Base-by-base conservation (phyloP, 2,329 filamentous ascomycete genomes). In the Teratosphaeria zuluensis region DNA sequence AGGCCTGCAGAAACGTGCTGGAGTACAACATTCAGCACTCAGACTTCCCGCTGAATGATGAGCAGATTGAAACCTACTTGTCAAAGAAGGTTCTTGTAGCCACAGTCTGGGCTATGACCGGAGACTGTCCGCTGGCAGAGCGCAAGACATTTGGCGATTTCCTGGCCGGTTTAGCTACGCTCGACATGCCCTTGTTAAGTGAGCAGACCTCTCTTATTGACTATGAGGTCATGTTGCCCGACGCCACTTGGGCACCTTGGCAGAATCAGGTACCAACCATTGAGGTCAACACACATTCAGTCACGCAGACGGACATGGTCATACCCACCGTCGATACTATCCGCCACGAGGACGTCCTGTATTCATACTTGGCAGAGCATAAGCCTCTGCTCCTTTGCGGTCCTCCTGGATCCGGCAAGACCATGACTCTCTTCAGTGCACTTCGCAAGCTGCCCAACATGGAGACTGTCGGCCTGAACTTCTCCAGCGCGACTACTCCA, bases 401-500 rank as follows among this genome's bases (percentile, higher is more conserved):
- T 74, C 95, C 94, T 71, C 94, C 94, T 59, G 94, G 94, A 78
- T 99, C 94, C 56, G 94, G 94, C 80, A 99, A 99, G 79, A 99
- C 94, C 4, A 99, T 99, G 94, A 99, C 94, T 11, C 80, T 99
- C 12, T 99, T 99, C 79, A 96, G 92, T 72, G 94, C 94, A 35
- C 84, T 99, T 57, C 87, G 94, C 64, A 99, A 99, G 75, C 80
- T 99, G 59, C 92, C 92, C 3, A 96, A 96, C 72, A 96, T 99
- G 92, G 94, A 99, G 75, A 91, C 96, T 59, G 95, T 99, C 33
- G 94, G 94, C 54, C 89, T 99, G 72, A 99, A 99, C 76, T 99
- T 99, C 74, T 99, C 95, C 4, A 99, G 94, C 68, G 95, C 94
- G 1, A 99, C 95, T 0, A 99, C 94, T 0, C 95, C 94, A 0